phyloP scores from a whole-genome alignment of 345 rosid genomes.

The Eucalyptus cladocalyx region DNA sequence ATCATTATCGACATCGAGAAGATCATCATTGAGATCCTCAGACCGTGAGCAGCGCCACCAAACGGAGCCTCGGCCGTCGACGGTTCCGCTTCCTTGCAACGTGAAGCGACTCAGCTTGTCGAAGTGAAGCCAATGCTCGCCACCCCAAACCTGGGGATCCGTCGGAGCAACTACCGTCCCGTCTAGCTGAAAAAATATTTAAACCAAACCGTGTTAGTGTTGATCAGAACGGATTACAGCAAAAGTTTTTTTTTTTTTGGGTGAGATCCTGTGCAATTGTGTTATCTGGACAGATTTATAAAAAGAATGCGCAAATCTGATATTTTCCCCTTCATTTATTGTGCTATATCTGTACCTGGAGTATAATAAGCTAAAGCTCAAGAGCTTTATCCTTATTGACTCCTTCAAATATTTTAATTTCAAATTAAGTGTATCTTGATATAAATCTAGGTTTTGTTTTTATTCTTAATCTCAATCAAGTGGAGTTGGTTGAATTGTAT shows the following conservation, averaged over 20 bases:
- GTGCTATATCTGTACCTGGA: slow-evolving; percentile 9
- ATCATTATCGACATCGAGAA: not conserved
- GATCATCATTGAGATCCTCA: not conserved
- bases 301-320: not conserved
- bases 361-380: not conserved
- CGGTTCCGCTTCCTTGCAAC: slow-evolving; percentile 16
- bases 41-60: slow-evolving; percentile 15
- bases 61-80: slow-evolving; percentile 22
- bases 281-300: not conserved
- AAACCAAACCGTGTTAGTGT: not conserved
- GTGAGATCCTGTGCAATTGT: not conserved
- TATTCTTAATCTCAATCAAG: not conserved
- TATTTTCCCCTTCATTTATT: not conserved
- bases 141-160: slow-evolving; percentile 14
- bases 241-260: not conserved
- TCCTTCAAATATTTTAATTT: no score
- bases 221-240: not conserved
- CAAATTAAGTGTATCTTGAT: not conserved
- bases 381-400: not conserved
- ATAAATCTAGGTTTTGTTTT: not conserved
- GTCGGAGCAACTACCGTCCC: slow-evolving; percentile 21
- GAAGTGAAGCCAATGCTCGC: slow-evolving; percentile 17
- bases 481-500: not conserved
- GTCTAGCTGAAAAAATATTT: slow-evolving; percentile 9
- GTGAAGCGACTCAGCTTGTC: not conserved